These are phyloP conservation scores for Cylindrodendrum hubeiense DNA, from an alignment of 2,329 filamentous ascomycete genomes.

Conservation along the genomic window DNA sequence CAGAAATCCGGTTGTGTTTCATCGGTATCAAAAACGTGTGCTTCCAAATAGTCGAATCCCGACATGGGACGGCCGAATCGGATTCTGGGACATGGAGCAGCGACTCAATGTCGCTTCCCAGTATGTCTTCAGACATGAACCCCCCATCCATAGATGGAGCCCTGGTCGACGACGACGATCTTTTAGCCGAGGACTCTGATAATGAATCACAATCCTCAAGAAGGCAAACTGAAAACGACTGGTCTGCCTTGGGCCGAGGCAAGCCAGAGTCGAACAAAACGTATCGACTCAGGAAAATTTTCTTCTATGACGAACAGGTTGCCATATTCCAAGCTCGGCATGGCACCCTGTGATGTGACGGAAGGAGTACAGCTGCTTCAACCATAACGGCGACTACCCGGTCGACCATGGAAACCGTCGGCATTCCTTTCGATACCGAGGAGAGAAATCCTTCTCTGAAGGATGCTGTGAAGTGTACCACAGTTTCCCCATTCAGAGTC, in stretches of 20 bases:
- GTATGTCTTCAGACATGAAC: constrained; percentile 12
- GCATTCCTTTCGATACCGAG: constrained; percentile 5
- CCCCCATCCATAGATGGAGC: constrained; percentile 18
- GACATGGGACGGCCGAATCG: constrained; percentile 13
- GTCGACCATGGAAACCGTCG: not conserved
- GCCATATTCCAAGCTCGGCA: constrained; percentile 29
- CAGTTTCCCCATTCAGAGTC: constrained; percentile 2
- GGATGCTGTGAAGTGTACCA: constrained; percentile 1
- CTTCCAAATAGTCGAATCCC: constrained; percentile 26
- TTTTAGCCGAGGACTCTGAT: constrained; percentile 23
- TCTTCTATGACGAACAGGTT: constrained; percentile 27
- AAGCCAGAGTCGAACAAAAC: constrained; percentile 9
- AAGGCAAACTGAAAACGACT: constrained; percentile 9
- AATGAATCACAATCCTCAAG: constrained; percentile 25
- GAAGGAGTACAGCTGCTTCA: not conserved
- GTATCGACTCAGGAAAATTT: constrained; percentile 24
- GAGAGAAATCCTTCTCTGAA: constrained; percentile 11
- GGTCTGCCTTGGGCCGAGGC: not conserved
- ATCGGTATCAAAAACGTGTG: constrained; percentile 21
- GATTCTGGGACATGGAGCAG: constrained; percentile 22
- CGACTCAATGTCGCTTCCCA: constrained; percentile 11
- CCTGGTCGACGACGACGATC: constrained; percentile 14
- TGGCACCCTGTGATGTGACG: constrained; percentile 17
- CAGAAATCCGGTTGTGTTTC: constrained; percentile 23
- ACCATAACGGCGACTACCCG: not conserved